Evolutionary conservation across 805 yeast species (phyloP).

Genomic region (Candida parachauliodes): DNA sequence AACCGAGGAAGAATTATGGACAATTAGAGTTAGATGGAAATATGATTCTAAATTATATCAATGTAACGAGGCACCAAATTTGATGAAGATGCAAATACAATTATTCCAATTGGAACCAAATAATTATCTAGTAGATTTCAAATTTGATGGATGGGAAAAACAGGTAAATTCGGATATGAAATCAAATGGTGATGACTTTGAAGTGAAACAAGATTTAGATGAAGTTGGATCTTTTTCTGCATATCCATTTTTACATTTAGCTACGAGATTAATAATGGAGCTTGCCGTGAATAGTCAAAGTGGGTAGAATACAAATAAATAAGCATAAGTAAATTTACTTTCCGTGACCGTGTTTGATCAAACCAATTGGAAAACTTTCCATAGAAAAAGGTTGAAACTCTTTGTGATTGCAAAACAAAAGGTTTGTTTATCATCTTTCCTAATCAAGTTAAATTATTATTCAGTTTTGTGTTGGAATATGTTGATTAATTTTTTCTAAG

Average conservation of each 20-base stretch:
- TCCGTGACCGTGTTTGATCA: too few species aligned
- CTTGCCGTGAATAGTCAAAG: constrained; percentile 89
- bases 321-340: too few species aligned
- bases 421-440: constrained; percentile 5
- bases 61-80: constrained; percentile 48
- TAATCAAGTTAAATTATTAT: constrained; percentile 6
- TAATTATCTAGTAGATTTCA: constrained; percentile 93
- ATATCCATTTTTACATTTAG: constrained; percentile 89
- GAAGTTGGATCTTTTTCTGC: constrained; percentile 91
- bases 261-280: constrained; percentile 92
- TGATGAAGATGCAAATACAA: constrained; percentile 96
- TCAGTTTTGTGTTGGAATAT: too few species aligned
- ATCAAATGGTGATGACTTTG: constrained; percentile 16
- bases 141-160: constrained; percentile 94
- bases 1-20: constrained; percentile 92
- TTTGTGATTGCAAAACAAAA: neutral
- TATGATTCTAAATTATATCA: constrained; percentile 33
- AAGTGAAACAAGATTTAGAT: constrained; percentile 43
- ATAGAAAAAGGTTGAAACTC: too few species aligned
- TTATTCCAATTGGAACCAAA: constrained; percentile 93
- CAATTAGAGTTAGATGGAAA: constrained; percentile 91
- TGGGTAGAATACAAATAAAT: constrained; percentile 3
- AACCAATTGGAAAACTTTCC: too few species aligned
- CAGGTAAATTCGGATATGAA: constrained; percentile 2
- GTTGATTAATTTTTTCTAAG: too few species aligned